Evolutionary conservation across 495 filamentous ascomycete species (phyloP).

Genomic region (Daldinia bambusicola): DNA sequence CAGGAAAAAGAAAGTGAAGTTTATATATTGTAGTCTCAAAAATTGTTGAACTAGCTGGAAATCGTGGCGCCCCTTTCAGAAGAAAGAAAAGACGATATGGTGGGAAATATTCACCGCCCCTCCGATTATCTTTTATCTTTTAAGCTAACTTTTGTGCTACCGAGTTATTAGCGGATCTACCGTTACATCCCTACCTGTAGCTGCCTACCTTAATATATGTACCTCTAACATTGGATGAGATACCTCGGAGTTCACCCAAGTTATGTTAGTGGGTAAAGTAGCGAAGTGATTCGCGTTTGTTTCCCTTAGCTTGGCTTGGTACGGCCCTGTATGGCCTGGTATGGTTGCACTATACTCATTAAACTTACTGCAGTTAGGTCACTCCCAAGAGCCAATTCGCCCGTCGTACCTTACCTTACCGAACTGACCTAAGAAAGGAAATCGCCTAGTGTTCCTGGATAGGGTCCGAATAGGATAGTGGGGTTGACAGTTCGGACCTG

Average conservation of each 20-base stretch:
- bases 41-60: slow-evolving; percentile 25
- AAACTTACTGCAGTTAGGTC: slow-evolving; percentile 7
- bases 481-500: slow-evolving; percentile 16
- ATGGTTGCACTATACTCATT: background rate
- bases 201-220: too few relatives aligned
- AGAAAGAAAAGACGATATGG: slow-evolving; percentile 11
- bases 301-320: slow-evolving; percentile 1
- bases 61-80: background rate
- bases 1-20: slow-evolving; percentile 7
- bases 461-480: slow-evolving; percentile 22
- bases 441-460: slow-evolving; percentile 4
- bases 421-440: slow-evolving; percentile 13
- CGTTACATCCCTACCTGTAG: background rate
- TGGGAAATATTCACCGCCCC: slow-evolving; percentile 33
- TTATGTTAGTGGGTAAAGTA: background rate
- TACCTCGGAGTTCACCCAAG: background rate
- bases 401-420: slow-evolving; percentile 2
- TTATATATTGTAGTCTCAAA: slow-evolving; percentile 16
- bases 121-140: slow-evolving; percentile 24
- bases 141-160: slow-evolving; percentile 9
- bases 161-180: slow-evolving; percentile 1
- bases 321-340: background rate
- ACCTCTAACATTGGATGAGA: background rate
- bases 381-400: background rate
- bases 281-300: slow-evolving; percentile 9